Conservation (phyloP, 352 stramenopile genomes). For the Globisporangium alternatum region DNA sequence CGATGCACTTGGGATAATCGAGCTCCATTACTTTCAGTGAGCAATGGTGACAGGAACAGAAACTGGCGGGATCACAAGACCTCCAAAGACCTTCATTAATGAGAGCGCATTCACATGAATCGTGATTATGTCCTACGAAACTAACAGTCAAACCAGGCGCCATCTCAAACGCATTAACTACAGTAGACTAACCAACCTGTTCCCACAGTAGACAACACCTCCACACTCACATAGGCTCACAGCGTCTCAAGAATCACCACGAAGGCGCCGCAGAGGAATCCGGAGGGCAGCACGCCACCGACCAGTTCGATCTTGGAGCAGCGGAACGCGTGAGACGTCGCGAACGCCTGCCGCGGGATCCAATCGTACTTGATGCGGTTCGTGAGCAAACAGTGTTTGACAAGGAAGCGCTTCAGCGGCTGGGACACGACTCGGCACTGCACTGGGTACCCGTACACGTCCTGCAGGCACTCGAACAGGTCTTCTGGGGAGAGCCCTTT, state of each 20-base stretch:
- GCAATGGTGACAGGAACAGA: too few relatives aligned
- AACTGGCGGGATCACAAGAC: too few relatives aligned
- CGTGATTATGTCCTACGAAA: too few relatives aligned
- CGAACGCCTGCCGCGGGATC: constrained; percentile 7
- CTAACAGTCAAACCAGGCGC: too few relatives aligned
- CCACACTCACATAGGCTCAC: neutral
- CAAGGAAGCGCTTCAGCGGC: constrained; percentile 6
- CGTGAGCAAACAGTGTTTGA: neutral
- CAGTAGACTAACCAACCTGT: too few relatives aligned
- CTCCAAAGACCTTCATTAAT: too few relatives aligned
- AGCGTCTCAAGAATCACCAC: neutral
- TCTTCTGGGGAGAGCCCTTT: neutral
- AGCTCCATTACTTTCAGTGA: too few relatives aligned
- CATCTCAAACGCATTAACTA: too few relatives aligned
- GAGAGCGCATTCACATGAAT: too few relatives aligned
- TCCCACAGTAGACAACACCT: too few relatives aligned
- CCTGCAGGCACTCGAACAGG: constrained; percentile 2
- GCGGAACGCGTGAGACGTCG: neutral
- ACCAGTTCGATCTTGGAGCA: constrained; percentile 1
- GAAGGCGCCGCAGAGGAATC: constrained; percentile 12
- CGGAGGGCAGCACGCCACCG: constrained; percentile 5
- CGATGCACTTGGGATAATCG: too few relatives aligned
- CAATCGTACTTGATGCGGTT: constrained; percentile 10
- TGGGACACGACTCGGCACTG: constrained; percentile 5
- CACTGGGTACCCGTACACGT: constrained; percentile 5